Base-by-base conservation (phyloP, 2,329 filamentous ascomycete species). In the Colletotrichum gigasporum region DNA sequence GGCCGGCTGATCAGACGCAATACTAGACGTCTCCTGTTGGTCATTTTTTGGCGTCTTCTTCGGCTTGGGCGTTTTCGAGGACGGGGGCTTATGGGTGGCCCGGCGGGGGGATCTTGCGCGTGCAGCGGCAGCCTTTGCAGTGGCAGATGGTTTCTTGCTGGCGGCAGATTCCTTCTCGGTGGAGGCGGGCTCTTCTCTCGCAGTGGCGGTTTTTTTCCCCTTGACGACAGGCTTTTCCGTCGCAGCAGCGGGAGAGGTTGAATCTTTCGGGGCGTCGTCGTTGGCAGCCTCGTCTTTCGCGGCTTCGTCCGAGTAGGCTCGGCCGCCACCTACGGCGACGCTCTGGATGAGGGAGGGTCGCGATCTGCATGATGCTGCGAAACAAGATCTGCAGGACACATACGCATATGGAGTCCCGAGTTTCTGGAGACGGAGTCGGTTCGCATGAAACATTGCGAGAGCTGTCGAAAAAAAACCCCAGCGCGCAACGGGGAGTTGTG, bases 401-500 rank as follows among this genome's bases (percentile, higher is more conserved):
- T 72, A 75, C 60, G 73, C 60, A 51, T 72, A 71, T 2, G 69
- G 69, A n/a, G 62, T 65, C 63, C 69, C 69, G 48, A 75, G 67
- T 54, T 71, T 72, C 44, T 70, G 68, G 37, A 71, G 63, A 60
- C 69, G 67, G 30, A 67, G 68, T 42, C 71, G 69, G 20, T 72
- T 69, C 67, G 76, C 68, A 68, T 67, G 74, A 68, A 77, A 75
- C 76, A 78, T 78, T 70, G 71, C 69, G 67, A 68, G 52, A 18
- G 14, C 14, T 56, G 61, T 51, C 20, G 51, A 60, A 16, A 26
- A 55, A 5, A 30, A 42, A 56, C 34, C 56, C 28, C 2, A 47
- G 26, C n/a, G 34, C 41, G 41, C 41, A 48, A 61, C 26, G 61
- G 47, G 48, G 28, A 54, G 34, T 42, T 50, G 59, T 35, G 24